Percentiles rank a stretch among this genome's conserved stretches.
Conservation (phyloP, 345 rosid genomes). For the Arabis hirsuta region DNA sequence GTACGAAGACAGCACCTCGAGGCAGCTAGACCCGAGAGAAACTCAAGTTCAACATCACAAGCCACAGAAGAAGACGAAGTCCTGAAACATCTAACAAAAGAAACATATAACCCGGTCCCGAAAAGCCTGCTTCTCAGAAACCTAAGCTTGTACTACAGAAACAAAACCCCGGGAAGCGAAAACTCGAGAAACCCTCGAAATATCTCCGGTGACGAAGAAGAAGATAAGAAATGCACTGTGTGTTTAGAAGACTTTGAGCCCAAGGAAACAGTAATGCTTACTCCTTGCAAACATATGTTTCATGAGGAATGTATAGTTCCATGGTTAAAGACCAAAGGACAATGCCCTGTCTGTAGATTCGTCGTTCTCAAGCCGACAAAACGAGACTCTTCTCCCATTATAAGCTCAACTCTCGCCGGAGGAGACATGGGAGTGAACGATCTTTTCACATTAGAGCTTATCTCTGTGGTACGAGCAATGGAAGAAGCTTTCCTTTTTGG, state of each 20-base stretch:
- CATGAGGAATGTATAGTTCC: constrained; percentile 83
- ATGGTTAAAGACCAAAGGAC: constrained; percentile 67
- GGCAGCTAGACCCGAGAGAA: constrained; percentile 22
- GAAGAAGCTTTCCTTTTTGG: constrained; percentile 50
- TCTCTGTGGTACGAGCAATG: constrained; percentile 52
- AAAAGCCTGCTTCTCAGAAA: constrained; percentile 51
- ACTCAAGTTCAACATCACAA: constrained; percentile 36
- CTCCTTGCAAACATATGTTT: constrained; percentile 89
- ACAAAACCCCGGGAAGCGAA: constrained; percentile 20
- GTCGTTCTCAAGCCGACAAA: constrained; percentile 43
- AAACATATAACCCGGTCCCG: constrained; percentile 58
- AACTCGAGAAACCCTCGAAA: neutral
- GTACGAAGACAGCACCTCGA: constrained; percentile 38
- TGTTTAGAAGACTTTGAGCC: constrained; percentile 89
- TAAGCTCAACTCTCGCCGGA: neutral
- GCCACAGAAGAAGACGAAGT: constrained; percentile 44
- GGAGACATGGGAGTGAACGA: constrained; percentile 34
- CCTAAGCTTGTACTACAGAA: constrained; percentile 63
- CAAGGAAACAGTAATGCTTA: constrained; percentile 61
- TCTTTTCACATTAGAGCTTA: constrained; percentile 42
- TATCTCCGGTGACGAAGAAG: constrained; percentile 53
- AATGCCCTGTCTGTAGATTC: constrained; percentile 79
- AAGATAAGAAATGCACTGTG: constrained; percentile 57
- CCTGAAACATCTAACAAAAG: constrained; percentile 59
- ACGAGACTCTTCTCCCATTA: neutral